These are phyloP conservation scores for Backusella australiensis DNA, from an alignment of 192 early-diverging fungal species.

Conservation along the genomic window DNA sequence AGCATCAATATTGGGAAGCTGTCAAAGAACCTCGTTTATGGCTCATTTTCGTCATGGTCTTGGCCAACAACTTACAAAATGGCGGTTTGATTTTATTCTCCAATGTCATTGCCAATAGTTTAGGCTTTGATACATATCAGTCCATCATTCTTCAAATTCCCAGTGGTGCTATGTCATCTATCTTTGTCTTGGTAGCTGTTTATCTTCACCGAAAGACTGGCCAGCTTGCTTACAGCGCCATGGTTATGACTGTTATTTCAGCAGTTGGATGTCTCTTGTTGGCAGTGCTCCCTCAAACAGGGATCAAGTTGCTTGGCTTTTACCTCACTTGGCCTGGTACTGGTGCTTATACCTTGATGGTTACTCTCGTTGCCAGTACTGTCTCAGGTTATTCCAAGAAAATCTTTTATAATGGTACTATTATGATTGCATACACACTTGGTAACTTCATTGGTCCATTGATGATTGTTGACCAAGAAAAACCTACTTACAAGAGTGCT, in stretches of 20 bases:
- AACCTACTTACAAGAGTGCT: constrained; percentile 12
- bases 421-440: constrained; percentile 12
- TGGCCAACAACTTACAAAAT: constrained; percentile 17
- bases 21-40: constrained; percentile 24
- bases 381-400: constrained; percentile 20
- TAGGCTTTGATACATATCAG: constrained; percentile 16
- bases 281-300: neutral
- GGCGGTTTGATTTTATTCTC: constrained; percentile 23
- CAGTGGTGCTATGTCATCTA: neutral
- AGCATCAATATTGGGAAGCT: constrained; percentile 22
- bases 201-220: neutral
- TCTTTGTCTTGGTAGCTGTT: neutral
- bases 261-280: neutral
- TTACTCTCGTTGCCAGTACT: neutral
- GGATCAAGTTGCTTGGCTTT: neutral
- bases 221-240: neutral
- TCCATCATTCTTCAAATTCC: constrained; percentile 11
- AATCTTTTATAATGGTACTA: constrained; percentile 1
- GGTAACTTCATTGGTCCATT: constrained; percentile 22
- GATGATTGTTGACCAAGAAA: constrained; percentile 12
- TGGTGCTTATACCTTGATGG: neutral
- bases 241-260: neutral
- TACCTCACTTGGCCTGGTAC: neutral
- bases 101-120: neutral
- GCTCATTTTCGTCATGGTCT: neutral